Conservation (phyloP, 2,329 filamentous ascomycete species). For the Pestalotiopsis sp. region DNA sequence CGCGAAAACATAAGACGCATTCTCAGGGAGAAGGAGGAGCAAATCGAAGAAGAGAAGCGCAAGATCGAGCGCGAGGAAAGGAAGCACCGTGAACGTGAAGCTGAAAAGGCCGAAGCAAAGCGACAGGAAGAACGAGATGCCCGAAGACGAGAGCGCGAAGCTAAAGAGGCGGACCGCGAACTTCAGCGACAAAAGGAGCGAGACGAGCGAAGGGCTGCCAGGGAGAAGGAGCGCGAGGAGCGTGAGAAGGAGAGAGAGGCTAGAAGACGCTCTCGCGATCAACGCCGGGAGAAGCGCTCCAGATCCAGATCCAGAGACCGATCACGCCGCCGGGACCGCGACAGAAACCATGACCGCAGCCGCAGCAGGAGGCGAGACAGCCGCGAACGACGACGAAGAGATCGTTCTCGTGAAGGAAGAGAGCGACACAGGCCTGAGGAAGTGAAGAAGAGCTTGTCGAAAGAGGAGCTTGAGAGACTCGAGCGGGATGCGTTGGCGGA, state of each 20-base stretch:
- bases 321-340: conserved; percentile 32
- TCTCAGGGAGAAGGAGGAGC: conserved; percentile 59
- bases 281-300: conserved; percentile 37
- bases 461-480: conserved; percentile 60
- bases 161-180: conserved; percentile 37
- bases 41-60: conserved; percentile 64
- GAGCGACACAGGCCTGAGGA: conserved; percentile 43
- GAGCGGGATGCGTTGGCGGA: conserved; percentile 63
- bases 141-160: conserved; percentile 45
- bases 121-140: conserved; percentile 55
- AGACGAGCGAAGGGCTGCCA: conserved; percentile 52
- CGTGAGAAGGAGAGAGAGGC: conserved; percentile 38
- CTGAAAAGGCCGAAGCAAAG: conserved; percentile 52
- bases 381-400: conserved; percentile 34
- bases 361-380: conserved; percentile 36
- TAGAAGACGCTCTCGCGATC: conserved; percentile 33
- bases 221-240: conserved; percentile 39
- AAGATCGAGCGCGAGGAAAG: conserved; percentile 61
- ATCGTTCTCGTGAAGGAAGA: conserved; percentile 39
- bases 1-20: conserved; percentile 66
- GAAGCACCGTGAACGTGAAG: conserved; percentile 50
- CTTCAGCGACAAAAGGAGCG: conserved; percentile 55
- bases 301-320: conserved; percentile 37
- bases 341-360: conserved; percentile 27
- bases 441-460: conserved; percentile 56